Evolutionary conservation across 139 green algal species (phyloP).

Genomic region (Yamagishiella unicocca): DNA sequence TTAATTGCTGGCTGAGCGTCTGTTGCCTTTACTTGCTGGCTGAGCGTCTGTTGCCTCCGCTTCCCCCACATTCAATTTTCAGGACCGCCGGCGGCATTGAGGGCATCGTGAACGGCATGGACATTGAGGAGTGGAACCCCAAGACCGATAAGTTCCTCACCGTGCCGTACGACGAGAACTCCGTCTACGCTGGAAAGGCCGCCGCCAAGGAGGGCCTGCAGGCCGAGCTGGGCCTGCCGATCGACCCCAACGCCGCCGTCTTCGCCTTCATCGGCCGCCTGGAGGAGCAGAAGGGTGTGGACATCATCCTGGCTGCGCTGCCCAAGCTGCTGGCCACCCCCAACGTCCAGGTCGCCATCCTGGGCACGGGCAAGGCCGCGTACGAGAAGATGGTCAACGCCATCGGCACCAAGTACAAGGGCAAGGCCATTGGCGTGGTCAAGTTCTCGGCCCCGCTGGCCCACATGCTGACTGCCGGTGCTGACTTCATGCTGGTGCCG

Average conservation of each 20-base stretch:
- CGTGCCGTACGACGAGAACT: conserved; percentile 89
- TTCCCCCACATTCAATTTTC: too few relatives aligned
- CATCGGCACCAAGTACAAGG: conserved; percentile 74
- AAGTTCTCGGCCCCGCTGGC: conserved; percentile 94
- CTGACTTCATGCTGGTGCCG: conserved; percentile 98
- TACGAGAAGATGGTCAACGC: conserved; percentile 84
- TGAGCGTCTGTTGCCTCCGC: too few relatives aligned
- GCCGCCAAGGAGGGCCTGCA: conserved; percentile 91
- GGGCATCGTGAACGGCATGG: conserved; percentile 99
- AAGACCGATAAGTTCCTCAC: conserved; percentile 95
- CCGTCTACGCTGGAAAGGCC: conserved; percentile 89
- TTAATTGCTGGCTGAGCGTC: too few relatives aligned
- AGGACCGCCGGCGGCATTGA: conserved; percentile 75
- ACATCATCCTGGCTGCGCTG: conserved; percentile 94
- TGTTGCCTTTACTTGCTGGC: too few relatives aligned
- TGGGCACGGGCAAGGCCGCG: conserved; percentile 97
- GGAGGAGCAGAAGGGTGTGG: conserved; percentile 99
- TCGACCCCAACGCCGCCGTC: conserved; percentile 86
- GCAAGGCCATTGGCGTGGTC: conserved; percentile 86
- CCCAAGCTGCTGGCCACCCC: conserved; percentile 76
- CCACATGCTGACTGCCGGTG: conserved; percentile 95
- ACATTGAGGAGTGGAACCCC: conserved; percentile 95
- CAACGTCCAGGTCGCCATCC: conserved; percentile 85
- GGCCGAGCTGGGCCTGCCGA: conserved; percentile 71
- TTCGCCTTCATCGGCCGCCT: conserved; percentile 96